A percentile compares a stretch with the other conserved stretches of the same genome.
Evolutionary conservation across 2,329 filamentous ascomycete genomes (phyloP).

Genomic region (Coniochaeta sp.): DNA sequence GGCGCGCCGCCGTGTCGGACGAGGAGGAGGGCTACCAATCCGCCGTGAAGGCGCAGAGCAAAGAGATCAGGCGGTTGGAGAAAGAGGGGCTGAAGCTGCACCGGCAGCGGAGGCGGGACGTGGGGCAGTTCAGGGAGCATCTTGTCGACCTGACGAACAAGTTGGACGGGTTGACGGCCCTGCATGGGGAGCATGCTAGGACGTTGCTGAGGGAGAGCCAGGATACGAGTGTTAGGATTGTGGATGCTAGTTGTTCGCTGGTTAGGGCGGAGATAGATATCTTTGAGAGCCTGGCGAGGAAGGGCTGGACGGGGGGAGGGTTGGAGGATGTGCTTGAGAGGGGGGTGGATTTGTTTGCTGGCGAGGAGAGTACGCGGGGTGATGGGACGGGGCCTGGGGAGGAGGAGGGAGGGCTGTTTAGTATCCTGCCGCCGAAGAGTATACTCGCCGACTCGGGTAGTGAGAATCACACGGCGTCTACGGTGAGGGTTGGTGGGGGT

Average conservation of each 20-base stretch:
- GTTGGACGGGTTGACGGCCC: constrained; percentile 54
- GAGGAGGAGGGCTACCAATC: constrained; percentile 55
- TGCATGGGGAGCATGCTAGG: constrained; percentile 55
- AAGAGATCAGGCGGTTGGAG: constrained; percentile 57
- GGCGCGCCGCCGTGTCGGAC: constrained; percentile 56
- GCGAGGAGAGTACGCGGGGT: constrained; percentile 20
- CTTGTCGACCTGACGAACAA: constrained; percentile 56
- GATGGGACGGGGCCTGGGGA: constrained; percentile 21
- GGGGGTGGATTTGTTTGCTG: constrained; percentile 44
- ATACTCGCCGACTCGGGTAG: constrained; percentile 48
- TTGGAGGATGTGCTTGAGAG: constrained; percentile 60
- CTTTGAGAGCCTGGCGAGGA: constrained; percentile 58
- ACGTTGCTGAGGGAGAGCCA: constrained; percentile 56
- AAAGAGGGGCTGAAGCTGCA: constrained; percentile 59
- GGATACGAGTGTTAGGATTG: constrained; percentile 53
- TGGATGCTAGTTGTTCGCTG: constrained; percentile 58
- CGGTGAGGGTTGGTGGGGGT: constrained; percentile 15
- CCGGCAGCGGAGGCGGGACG: constrained; percentile 49
- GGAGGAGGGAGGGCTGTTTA: constrained; percentile 49
- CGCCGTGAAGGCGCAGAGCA: constrained; percentile 45
- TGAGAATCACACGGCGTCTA: constrained; percentile 16
- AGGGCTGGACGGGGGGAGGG: constrained; percentile 61
- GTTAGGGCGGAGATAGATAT: constrained; percentile 65
- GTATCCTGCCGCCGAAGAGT: constrained; percentile 56
- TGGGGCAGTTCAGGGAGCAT: constrained; percentile 55